Evolutionary conservation across 768 basidiomycete genomes (phyloP).

Genomic region (Leucocoprinus birnbaumii): DNA sequence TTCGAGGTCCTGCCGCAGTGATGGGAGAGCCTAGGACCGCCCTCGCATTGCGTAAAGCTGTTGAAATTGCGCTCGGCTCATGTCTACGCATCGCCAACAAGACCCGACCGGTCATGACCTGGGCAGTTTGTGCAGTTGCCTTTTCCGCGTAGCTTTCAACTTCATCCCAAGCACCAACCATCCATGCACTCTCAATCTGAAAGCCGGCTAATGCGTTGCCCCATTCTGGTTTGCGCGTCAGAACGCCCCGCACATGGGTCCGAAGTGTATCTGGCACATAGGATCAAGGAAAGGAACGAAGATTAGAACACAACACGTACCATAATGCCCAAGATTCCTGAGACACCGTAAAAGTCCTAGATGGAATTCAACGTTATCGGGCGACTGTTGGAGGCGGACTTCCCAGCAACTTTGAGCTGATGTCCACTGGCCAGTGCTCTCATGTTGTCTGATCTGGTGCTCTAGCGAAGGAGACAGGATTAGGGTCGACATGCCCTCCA

Average conservation of each 20-base stretch:
- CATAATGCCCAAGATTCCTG: conserved; percentile 94
- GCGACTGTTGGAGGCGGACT: conserved; percentile 84
- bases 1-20: conserved; percentile 72
- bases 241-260: conserved; percentile 90
- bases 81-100: conserved; percentile 74
- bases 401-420: conserved; percentile 99
- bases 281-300: conserved; percentile 5
- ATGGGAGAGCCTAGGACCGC: conserved; percentile 76
- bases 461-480: conserved; percentile 89
- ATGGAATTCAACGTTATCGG: conserved; percentile 87
- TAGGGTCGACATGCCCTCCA: conserved; percentile 93
- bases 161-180: conserved; percentile 90
- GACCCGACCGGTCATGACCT: conserved; percentile 74
- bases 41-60: conserved; percentile 63
- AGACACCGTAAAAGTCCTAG: conserved; percentile 88
- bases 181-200: conserved; percentile 93
- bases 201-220: conserved; percentile 72
- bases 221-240: conserved; percentile 87
- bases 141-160: conserved; percentile 60
- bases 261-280: conserved; percentile 76
- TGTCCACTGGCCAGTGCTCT: conserved; percentile 96
- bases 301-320: conserved; percentile 40
- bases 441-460: conserved; percentile 96
- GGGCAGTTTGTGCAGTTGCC: conserved; percentile 49
- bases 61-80: conserved; percentile 39